Evolutionary conservation across 2,329 filamentous ascomycete genomes (phyloP).

Genomic region (Nemania abortiva): DNA sequence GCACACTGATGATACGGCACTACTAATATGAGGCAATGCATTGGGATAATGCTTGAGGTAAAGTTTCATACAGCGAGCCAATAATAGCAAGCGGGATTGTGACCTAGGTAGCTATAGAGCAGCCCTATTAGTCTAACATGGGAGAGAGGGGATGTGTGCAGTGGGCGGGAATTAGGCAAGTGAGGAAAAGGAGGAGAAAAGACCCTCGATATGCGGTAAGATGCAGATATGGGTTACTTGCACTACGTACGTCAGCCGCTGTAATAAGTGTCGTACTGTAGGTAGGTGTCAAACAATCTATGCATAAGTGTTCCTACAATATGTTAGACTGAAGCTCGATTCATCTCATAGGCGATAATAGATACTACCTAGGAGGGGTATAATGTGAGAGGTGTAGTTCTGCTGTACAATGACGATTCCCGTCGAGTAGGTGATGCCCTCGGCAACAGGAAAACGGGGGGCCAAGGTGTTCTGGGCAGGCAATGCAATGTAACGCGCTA

Average conservation of each 20-base stretch:
- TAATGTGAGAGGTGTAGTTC: slow-evolving; percentile 3
- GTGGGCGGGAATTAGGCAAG: background rate
- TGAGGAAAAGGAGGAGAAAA: slow-evolving; percentile 5
- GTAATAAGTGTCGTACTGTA: no score
- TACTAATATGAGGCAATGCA: no score
- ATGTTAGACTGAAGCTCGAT: no score
- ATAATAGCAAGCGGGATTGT: background rate
- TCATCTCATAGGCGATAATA: background rate
- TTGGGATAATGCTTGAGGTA: no score
- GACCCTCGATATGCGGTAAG: background rate
- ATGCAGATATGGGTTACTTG: background rate
- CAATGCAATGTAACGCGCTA: slow-evolving; percentile 35
- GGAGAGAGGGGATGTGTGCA: background rate
- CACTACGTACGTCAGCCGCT: background rate
- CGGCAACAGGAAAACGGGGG: slow-evolving; percentile 30
- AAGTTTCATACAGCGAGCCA: no score
- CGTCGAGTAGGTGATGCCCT: slow-evolving; percentile 20
- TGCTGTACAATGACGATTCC: background rate
- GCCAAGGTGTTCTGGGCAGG: slow-evolving; percentile 27
- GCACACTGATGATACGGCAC: no score
- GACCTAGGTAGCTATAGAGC: background rate
- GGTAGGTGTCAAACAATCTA: background rate
- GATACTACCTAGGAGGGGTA: background rate
- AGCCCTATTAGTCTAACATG: background rate
- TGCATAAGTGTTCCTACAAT: no score